Evolutionary conservation across 2,329 filamentous ascomycete species (phyloP), one percentile per base, ranked within the genome.

Genomic region (Xylariales sp.): DNA sequence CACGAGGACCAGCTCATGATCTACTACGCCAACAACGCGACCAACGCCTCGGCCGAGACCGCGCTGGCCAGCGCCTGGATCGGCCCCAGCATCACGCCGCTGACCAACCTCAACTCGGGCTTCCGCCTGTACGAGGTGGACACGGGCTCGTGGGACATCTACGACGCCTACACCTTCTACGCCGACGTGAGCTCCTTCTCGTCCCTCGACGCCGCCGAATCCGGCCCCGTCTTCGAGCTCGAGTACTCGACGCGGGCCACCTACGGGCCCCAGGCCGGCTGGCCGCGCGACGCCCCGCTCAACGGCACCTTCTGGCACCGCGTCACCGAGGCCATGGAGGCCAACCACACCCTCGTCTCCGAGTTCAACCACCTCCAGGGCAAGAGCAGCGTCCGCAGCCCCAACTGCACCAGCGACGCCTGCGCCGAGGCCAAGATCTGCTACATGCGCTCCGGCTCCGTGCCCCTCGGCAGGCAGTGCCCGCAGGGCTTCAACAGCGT

Each of bases 261-360:
- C 15, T 69, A 70, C 39, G 66, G 65, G 7, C 33, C 55, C 5
- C 49, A 54, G 3, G 52, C 65, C 10, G 49, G 48, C 11, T 63
- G 65, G 40, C 58, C 60, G 0, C 74, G 73, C 45, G 50, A 62
- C 30, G 72, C 68, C 0, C 75, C 75, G 4, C 54, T 79, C 25
- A 78, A 79, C 43, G 73, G 71, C 0, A 78, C 72, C 0, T 80
- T 78, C 52, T 79, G 75, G 76, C 74, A 79, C 41, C 55, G 54
- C 11, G 69, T 78, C 5, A 78, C 74, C 0, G 73, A 75, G 46
- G 71, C 69, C 1, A 78, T 78, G 73, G 71, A 74, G 50, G 54
- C 47, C 19, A 65, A 78, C 38, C 53, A 58, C 4, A 61, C 50
- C 3, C 59, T 81, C n/a, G 72, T 74, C 6, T 61, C 54, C 24